Percentiles rank a stretch among this genome's conserved stretches.
Conservation (phyloP, 176 grass and related monocot species). For the Aegilops speltoides region DNA sequence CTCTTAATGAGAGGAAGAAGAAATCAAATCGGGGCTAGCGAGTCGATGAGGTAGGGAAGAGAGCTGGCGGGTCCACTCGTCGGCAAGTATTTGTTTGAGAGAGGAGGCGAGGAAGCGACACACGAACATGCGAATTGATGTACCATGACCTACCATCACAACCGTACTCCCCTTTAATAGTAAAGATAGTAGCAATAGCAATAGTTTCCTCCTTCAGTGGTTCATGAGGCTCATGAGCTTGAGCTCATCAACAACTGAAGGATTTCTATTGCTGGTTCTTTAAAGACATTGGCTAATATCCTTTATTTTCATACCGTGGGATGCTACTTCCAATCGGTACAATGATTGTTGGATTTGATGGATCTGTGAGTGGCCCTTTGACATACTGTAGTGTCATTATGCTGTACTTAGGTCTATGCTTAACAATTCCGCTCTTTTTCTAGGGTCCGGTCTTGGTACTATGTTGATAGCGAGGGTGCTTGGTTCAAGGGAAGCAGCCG, state of each 20-base stretch:
- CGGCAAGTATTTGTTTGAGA: too few relatives aligned
- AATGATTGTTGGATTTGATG: constrained; percentile 40
- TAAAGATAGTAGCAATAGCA: neutral
- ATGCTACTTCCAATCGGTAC: constrained; percentile 89
- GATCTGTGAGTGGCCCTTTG: too few relatives aligned
- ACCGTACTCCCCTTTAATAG: too few relatives aligned
- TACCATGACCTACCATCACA: too few relatives aligned
- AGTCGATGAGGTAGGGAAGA: too few relatives aligned
- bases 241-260: constrained; percentile 91
- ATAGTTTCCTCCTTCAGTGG: constrained; percentile 48
- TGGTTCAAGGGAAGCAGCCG: constrained; percentile 75
- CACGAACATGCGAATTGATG: constrained; percentile 27
- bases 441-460: constrained; percentile 88
- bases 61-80: too few relatives aligned
- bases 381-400: neutral
- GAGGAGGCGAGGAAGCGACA: constrained; percentile 41
- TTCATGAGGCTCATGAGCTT: constrained; percentile 8
- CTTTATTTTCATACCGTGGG: constrained; percentile 74
- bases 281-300: constrained; percentile 84
- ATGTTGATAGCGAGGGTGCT: constrained; percentile 96
- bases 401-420: constrained; percentile 2
- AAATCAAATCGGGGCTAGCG: too few relatives aligned
- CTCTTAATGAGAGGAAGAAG: too few relatives aligned
- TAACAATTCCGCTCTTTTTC: constrained; percentile 8
- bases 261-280: constrained; percentile 81